A percentile compares a stretch with the other conserved stretches of the same genome.
phyloP scores from a whole-genome alignment of 2,329 filamentous ascomycete species.

The Mycocentrospora acerina region DNA sequence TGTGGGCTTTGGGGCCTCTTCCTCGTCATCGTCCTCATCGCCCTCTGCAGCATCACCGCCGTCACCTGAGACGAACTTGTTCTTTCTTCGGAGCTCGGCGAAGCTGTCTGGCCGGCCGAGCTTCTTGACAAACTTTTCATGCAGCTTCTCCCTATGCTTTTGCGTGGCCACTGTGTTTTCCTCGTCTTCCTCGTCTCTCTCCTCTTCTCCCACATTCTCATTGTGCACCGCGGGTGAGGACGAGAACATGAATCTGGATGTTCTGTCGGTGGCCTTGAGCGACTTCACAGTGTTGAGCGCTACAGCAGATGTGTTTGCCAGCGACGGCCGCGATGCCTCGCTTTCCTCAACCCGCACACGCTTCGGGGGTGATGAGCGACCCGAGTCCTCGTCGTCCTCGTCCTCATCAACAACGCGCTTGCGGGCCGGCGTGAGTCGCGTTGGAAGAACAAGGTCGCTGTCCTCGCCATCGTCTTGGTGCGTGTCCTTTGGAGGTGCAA shows the following conservation, averaged over 20 bases:
- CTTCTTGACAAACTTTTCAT: constrained; percentile 85
- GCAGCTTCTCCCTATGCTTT: constrained; percentile 69
- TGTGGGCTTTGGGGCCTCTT: constrained; percentile 53
- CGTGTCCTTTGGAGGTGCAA: constrained; percentile 23
- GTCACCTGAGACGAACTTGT: constrained; percentile 54
- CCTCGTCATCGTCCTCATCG: constrained; percentile 57
- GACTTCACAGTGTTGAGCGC: constrained; percentile 32
- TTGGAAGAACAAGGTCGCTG: constrained; percentile 9
- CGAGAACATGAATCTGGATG: constrained; percentile 61
- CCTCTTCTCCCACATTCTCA: constrained; percentile 44
- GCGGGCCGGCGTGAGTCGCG: constrained; percentile 9
- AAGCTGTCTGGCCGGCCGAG: constrained; percentile 84
- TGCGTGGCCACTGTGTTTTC: constrained; percentile 55
- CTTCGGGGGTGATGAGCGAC: constrained; percentile 39
- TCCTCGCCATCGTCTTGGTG: constrained; percentile 16
- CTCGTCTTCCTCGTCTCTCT: constrained; percentile 43
- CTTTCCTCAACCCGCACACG: constrained; percentile 32
- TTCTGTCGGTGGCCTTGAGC: constrained; percentile 48
- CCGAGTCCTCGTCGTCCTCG: constrained; percentile 35
- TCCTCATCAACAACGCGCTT: constrained; percentile 43
- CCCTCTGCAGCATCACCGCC: constrained; percentile 51
- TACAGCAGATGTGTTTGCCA: constrained; percentile 23
- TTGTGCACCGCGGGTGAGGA: constrained; percentile 47
- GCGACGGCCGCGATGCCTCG: constrained; percentile 21
- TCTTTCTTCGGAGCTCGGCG: constrained; percentile 63